Evolutionary conservation across 495 filamentous ascomycete genomes (phyloP).

Genomic region (Tuber magnatum): DNA sequence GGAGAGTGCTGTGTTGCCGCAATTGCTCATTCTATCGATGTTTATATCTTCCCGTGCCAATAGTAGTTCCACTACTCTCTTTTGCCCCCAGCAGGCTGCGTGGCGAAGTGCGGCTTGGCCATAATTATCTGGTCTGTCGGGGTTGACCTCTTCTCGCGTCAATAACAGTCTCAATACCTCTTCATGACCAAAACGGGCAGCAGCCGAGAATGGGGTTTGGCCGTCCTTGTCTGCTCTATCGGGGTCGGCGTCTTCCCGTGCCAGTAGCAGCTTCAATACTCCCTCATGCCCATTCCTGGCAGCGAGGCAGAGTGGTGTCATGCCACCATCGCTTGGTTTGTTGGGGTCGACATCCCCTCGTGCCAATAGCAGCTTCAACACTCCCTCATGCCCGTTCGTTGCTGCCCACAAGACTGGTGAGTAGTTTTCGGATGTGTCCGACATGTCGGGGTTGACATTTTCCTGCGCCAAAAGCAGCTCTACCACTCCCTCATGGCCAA

Average conservation of each 20-base stretch:
- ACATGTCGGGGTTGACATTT: neutral
- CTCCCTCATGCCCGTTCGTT: neutral
- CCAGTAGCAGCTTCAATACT: neutral
- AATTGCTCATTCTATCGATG: neutral
- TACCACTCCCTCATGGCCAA: neutral
- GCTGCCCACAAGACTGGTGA: neutral
- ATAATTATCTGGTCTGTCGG: neutral
- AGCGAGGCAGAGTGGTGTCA: neutral
- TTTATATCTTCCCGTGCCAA: neutral
- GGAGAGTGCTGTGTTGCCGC: neutral
- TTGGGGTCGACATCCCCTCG: neutral
- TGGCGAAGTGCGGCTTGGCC: neutral
- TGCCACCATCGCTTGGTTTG: neutral
- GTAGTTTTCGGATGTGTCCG: neutral
- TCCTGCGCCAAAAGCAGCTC: neutral
- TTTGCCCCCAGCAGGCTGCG: neutral
- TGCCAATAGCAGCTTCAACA: neutral
- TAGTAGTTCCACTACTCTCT: neutral
- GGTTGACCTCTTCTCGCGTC: neutral
- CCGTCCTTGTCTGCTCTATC: neutral
- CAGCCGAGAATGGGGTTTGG: neutral
- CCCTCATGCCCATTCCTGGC: neutral
- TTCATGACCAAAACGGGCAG: neutral
- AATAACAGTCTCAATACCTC: neutral
- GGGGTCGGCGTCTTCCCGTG: neutral